Conservation (phyloP, 1,139 yeast species). For the Eremothecium coryli region DNA sequence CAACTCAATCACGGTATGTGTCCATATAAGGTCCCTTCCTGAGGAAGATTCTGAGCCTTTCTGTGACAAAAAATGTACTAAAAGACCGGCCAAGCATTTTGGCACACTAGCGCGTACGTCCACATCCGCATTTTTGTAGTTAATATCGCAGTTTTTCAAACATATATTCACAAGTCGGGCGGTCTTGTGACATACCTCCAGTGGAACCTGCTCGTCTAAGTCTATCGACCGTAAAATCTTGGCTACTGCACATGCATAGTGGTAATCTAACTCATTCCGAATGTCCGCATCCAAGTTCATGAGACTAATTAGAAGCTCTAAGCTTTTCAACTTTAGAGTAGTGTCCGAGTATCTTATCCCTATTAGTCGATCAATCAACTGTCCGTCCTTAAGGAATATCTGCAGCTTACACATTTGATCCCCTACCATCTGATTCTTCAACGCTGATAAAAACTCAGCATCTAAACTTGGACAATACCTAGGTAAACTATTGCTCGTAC, state of each 20-base stretch:
- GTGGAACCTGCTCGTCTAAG: slow-evolving; percentile 12
- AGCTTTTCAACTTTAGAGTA: slow-evolving; percentile 12
- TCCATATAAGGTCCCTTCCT: background rate
- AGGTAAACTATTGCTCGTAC: too few relatives aligned
- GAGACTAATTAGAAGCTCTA: slow-evolving; percentile 21
- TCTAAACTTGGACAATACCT: too few relatives aligned
- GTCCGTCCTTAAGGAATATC: slow-evolving; percentile 10
- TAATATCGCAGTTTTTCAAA: slow-evolving; percentile 10
- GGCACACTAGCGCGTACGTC: slow-evolving; percentile 2
- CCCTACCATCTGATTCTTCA: slow-evolving; percentile 14
- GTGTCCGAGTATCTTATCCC: slow-evolving; percentile 10
- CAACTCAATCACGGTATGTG: slow-evolving; percentile 10
- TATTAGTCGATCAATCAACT: slow-evolving; percentile 12
- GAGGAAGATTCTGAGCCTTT: background rate
- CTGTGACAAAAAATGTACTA: background rate
- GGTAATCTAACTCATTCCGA: slow-evolving; percentile 15
- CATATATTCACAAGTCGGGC: slow-evolving; percentile 18
- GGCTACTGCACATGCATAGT: slow-evolving; percentile 12
- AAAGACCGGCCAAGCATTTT: background rate
- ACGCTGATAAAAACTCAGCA: too few relatives aligned
- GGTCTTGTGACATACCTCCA: slow-evolving; percentile 14
- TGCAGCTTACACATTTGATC: slow-evolving; percentile 19
- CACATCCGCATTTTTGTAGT: background rate
- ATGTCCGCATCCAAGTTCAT: slow-evolving; percentile 17
- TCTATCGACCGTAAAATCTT: slow-evolving; percentile 11